Percentiles rank a stretch among this genome's conserved stretches.
Conservation (phyloP, 176 grass and related monocot genomes). For the Oryza meyeriana region DNA sequence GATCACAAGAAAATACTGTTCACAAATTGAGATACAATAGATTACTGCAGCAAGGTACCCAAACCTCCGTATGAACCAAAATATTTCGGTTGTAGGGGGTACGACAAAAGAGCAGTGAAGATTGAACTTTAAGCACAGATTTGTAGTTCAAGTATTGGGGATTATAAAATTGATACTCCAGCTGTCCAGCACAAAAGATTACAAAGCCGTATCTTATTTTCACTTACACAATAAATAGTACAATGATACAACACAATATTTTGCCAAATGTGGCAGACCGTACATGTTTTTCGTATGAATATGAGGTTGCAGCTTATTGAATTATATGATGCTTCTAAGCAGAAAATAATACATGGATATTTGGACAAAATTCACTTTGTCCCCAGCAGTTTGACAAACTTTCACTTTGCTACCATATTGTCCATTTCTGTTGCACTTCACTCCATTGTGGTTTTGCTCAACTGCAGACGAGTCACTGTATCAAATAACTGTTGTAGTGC, state of each 20-base stretch:
- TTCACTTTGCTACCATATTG: slow-evolving; percentile 44
- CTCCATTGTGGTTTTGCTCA: slow-evolving; percentile 16
- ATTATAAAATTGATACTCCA: neutral
- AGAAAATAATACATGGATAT: neutral
- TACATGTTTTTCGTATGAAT: neutral
- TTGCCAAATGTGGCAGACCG: slow-evolving; percentile 26
- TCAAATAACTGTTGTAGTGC: slow-evolving; percentile 25
- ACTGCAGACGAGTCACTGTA: neutral
- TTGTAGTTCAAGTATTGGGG: neutral
- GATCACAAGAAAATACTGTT: no score
- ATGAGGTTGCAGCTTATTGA: neutral
- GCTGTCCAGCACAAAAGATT: neutral
- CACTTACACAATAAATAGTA: slow-evolving; percentile 24
- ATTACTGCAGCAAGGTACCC: neutral
- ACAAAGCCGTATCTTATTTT: slow-evolving; percentile 13
- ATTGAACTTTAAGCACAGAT: neutral
- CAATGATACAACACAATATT: slow-evolving; percentile 20
- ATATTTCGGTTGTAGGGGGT: neutral
- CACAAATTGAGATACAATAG: no score
- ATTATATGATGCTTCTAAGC: neutral
- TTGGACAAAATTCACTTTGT: slow-evolving; percentile 40
- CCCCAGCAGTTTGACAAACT: slow-evolving; percentile 33
- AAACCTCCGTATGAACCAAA: neutral
- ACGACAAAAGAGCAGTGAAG: neutral
- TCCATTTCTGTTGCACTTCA: slow-evolving; percentile 21